Percentiles rank a stretch among this genome's conserved stretches.
phyloP scores from a whole-genome alignment of 2,329 filamentous ascomycete species.

The Zasmidium angulare region DNA sequence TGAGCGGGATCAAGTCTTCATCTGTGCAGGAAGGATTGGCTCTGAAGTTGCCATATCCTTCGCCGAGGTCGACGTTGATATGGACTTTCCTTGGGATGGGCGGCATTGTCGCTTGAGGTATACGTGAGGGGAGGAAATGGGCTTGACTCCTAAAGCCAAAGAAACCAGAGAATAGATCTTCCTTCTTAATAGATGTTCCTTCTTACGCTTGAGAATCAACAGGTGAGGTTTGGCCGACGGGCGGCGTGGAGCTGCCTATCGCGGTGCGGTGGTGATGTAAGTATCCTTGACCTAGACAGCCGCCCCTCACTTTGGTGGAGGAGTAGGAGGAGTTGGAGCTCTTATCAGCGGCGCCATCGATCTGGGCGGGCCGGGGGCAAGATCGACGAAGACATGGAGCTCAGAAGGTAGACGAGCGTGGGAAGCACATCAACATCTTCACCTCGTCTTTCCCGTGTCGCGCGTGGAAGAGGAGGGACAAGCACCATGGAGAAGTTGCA shows the following conservation, averaged over 20 bases:
- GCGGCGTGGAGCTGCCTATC: constrained; percentile 6
- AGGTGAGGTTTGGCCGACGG: constrained; percentile 1
- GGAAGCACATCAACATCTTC: too few relatives aligned
- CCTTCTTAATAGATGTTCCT: too few relatives aligned
- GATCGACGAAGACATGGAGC: too few relatives aligned
- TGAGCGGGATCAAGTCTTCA: constrained; percentile 59
- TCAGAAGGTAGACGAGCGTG: too few relatives aligned
- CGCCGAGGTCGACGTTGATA: constrained; percentile 56
- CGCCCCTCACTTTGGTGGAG: constrained; percentile 3
- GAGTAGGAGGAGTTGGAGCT: not conserved
- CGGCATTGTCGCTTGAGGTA: constrained; percentile 38
- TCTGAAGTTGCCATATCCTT: constrained; percentile 52
- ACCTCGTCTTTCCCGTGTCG: too few relatives aligned
- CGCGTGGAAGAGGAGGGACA: not conserved
- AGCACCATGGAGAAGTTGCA: constrained; percentile 7
- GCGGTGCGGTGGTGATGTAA: not conserved
- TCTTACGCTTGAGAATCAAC: not conserved
- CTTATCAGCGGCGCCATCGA: constrained; percentile 17
- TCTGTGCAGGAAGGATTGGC: constrained; percentile 51
- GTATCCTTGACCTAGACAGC: not conserved
- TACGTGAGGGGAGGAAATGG: not conserved
- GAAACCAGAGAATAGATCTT: too few relatives aligned
- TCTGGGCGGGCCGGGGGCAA: not conserved
- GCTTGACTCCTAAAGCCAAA: too few relatives aligned
- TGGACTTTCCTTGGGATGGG: constrained; percentile 54